These are phyloP conservation scores for Cadophora gregata DNA, from an alignment of 2,329 filamentous ascomycete species.

Conservation along the genomic window DNA sequence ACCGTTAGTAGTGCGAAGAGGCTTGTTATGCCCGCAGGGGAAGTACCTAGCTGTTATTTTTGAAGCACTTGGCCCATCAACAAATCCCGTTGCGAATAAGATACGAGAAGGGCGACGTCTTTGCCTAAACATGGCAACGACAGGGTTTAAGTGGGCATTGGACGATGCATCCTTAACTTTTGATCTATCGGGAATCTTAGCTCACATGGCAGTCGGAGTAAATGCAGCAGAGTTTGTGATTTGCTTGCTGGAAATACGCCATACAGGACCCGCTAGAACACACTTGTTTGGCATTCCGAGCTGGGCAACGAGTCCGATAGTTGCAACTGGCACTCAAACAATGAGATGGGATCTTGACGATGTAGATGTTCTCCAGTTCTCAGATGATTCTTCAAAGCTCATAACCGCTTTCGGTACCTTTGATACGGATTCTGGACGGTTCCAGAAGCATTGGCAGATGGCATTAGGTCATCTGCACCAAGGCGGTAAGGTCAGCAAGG, in stretches of 20 bases:
- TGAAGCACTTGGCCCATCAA: neutral
- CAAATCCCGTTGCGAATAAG: slow-evolving; percentile 6
- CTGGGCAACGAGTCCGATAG: neutral
- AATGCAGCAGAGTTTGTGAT: slow-evolving; percentile 1
- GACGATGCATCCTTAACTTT: neutral
- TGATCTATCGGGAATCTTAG: neutral
- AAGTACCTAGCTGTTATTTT: slow-evolving; percentile 10
- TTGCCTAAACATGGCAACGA: neutral
- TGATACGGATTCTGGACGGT: neutral
- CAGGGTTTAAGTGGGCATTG: neutral
- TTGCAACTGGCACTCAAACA: neutral
- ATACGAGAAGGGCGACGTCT: neutral
- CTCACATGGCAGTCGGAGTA: neutral
- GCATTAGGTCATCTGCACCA: neutral
- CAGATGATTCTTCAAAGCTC: neutral
- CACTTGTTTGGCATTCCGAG: neutral
- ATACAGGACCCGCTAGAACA: neutral
- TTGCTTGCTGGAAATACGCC: neutral
- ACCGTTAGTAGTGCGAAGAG: neutral
- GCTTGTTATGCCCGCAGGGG: neutral
- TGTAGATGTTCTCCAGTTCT: neutral
- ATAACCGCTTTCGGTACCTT: neutral
- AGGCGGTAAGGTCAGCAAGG: neutral
- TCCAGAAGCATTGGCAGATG: neutral
- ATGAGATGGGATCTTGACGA: slow-evolving; percentile 2